Conservation (phyloP, 2,329 filamentous ascomycete genomes). For the Stagonosporopsis tanaceti region DNA sequence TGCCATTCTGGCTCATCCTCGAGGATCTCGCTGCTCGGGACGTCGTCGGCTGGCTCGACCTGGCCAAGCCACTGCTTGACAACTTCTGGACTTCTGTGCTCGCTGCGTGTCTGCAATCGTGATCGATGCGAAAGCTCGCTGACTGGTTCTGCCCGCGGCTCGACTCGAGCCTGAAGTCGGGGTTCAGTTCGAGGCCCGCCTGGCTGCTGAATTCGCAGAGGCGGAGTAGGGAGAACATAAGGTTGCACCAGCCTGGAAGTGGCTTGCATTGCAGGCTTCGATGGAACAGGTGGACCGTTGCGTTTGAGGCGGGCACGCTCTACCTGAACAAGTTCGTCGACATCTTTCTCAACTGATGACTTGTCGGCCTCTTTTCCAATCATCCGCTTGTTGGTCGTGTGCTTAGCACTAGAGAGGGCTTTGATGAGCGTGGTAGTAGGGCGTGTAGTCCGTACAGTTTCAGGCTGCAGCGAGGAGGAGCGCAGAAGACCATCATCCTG, state of each 20-base stretch:
- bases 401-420: not conserved
- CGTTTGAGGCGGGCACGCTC: slow-evolving; percentile 29
- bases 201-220: not conserved
- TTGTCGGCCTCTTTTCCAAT: not conserved
- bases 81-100: slow-evolving; percentile 16
- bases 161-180: slow-evolving; percentile 8
- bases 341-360: slow-evolving; percentile 17
- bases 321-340: slow-evolving; percentile 26
- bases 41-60: slow-evolving; percentile 15
- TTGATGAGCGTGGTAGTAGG: not conserved
- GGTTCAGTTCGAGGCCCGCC: not conserved
- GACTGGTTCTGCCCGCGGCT: not conserved
- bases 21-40: slow-evolving; percentile 1
- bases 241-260: not conserved
- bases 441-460: slow-evolving; percentile 4
- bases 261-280: not conserved
- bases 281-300: slow-evolving; percentile 17
- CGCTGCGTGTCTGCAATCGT: slow-evolving; percentile 14
- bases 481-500: slow-evolving; percentile 3
- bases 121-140: slow-evolving; percentile 1
- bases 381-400: slow-evolving; percentile 2
- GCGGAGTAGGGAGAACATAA: not conserved
- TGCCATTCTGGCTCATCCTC: slow-evolving; percentile 28
- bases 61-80: slow-evolving; percentile 32
- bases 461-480: slow-evolving; percentile 16